Evolutionary conservation across 106 monocot genomes (phyloP).

Genomic region (Xerophyta viscosa): DNA sequence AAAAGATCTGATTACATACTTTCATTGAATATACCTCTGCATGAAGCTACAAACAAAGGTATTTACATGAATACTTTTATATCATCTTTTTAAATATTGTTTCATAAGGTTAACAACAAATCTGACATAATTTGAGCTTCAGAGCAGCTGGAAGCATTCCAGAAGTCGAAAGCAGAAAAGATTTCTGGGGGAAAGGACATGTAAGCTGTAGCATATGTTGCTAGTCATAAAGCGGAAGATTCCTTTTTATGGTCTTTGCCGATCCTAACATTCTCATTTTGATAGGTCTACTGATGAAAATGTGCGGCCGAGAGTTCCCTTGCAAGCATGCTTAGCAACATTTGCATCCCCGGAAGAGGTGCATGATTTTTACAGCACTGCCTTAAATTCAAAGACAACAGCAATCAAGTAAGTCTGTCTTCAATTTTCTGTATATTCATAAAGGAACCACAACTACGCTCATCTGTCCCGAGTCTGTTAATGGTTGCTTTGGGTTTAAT

Average conservation of each 20-base stretch:
- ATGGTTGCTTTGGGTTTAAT: too few relatives aligned
- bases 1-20: slow-evolving; percentile 83
- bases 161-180: slow-evolving; percentile 47
- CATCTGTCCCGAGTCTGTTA: too few relatives aligned
- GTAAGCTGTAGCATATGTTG: slow-evolving; percentile 27
- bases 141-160: slow-evolving; percentile 81
- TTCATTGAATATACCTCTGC: slow-evolving; percentile 80
- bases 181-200: slow-evolving; percentile 38
- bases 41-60: slow-evolving; percentile 82
- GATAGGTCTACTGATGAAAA: slow-evolving; percentile 54
- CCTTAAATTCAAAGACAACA: slow-evolving; percentile 83
- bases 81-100: too few relatives aligned
- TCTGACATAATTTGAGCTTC: slow-evolving; percentile 15
- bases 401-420: slow-evolving; percentile 65
- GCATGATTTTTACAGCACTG: slow-evolving; percentile 87
- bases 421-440: background rate
- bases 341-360: slow-evolving; percentile 90
- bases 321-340: slow-evolving; percentile 78
- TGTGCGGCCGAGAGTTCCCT: slow-evolving; percentile 90
- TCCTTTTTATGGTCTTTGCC: too few relatives aligned
- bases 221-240: too few relatives aligned
- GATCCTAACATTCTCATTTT: background rate
- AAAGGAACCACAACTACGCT: too few relatives aligned
- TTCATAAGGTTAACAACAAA: too few relatives aligned
- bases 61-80: slow-evolving; percentile 3